Evolutionary conservation across 805 yeast species (phyloP), one percentile per base, ranked within the genome.

Genomic region (Priceomyces castillae): DNA sequence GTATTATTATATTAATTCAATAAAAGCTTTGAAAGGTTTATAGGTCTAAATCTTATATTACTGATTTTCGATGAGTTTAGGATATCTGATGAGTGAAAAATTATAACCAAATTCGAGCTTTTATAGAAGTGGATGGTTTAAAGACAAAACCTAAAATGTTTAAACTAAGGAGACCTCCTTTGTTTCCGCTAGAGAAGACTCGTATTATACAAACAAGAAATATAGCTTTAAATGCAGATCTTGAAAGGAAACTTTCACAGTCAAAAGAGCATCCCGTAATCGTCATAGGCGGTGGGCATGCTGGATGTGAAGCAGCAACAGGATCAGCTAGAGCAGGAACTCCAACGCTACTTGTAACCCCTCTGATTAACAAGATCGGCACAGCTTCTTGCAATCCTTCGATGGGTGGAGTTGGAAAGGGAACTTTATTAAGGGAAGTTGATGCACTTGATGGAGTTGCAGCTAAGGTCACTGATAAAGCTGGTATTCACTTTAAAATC

Each of bases 321-420:
- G 98, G 92, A 0, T 74, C 96, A 1, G 96, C 98, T 0, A 73
- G 99, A 48, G 59, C 86, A 1, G 97, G 97, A 0, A 76, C 84
- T 1, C 47, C 57, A 2, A 84, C 96, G 0, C 69, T 82, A 2
- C 69, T 94, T 20, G 72, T 94, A 1, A 90, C 99, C 0, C 98
- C 96, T 1, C 76, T 73, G 37, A 57, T 80, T 26, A 59, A 71
- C 22, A 86, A 88, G 57, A 82, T 94, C 11, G 99, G 99, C 0
- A 86, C 95, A 0, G 94, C 97, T 16, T 89, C 97, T 1, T 94
- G 99, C 62, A 94, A 94, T 60, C 99, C 99, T 7, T 90, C 87
- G 34, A 87, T 90, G 84, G 99, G 99, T 30, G 99, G 99, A 48
- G 90, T 94, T 43, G 99, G 99, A 1, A 94, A 94, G 58, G 99